Evolutionary conservation across 768 basidiomycete genomes (phyloP).

Genomic region (Xerocomellus dryophilus): DNA sequence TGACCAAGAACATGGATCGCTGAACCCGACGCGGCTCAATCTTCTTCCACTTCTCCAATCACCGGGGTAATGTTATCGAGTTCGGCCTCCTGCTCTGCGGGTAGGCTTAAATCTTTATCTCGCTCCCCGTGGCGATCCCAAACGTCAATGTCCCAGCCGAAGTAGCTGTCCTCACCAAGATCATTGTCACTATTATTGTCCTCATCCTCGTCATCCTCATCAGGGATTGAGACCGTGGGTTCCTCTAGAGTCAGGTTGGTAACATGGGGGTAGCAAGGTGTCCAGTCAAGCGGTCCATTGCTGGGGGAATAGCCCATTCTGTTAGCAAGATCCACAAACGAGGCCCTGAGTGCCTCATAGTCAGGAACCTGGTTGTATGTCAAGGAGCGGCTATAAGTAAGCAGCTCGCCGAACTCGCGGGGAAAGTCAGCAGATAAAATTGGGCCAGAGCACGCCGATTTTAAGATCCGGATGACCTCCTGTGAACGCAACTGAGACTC

Average conservation of each 20-base stretch:
- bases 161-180: conserved; percentile 1
- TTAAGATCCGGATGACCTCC: background rate
- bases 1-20: too few relatives aligned
- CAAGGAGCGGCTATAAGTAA: conserved; percentile 2
- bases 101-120: background rate
- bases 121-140: conserved; percentile 2
- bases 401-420: background rate
- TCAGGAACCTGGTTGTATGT: background rate
- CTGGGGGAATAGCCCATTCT: background rate
- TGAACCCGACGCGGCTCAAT: background rate
- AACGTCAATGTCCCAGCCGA: background rate
- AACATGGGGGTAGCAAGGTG: background rate
- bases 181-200: background rate
- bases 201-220: background rate
- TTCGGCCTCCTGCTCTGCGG: background rate
- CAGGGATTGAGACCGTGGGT: background rate
- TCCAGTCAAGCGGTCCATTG: conserved; percentile 4
- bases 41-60: background rate
- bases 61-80: background rate
- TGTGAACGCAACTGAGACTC: background rate
- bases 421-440: background rate
- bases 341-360: background rate
- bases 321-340: background rate
- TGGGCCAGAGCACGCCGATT: background rate
- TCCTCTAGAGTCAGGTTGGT: background rate